These are phyloP conservation scores for Cladobotryum mycophilum DNA, from an alignment of 2,329 filamentous ascomycete genomes.

Conservation along the genomic window DNA sequence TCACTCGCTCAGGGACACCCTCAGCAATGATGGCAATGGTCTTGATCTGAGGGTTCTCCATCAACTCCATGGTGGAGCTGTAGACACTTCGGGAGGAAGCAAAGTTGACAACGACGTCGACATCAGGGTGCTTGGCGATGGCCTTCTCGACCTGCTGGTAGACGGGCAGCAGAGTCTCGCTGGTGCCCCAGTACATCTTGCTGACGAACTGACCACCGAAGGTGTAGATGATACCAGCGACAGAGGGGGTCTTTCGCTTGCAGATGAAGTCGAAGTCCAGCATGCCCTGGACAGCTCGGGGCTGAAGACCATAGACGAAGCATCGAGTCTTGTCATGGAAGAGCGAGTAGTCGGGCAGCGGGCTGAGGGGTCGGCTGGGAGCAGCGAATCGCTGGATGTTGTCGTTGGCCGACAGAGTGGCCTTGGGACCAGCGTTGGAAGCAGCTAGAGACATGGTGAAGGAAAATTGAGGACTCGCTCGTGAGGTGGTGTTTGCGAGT, in stretches of 20 bases:
- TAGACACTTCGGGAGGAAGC: constrained; percentile 98
- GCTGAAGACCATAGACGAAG: constrained; percentile 99
- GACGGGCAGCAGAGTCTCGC: constrained; percentile 95
- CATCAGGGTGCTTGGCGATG: constrained; percentile 91
- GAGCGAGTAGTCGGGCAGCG: constrained; percentile 78
- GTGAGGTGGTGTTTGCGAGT: constrained; percentile 10
- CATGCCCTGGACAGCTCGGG: constrained; percentile 85
- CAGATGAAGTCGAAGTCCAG: constrained; percentile 99
- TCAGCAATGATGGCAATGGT: constrained; percentile 99
- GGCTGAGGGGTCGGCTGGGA: constrained; percentile 86
- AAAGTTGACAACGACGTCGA: constrained; percentile 98
- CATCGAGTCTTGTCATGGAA: constrained; percentile 99
- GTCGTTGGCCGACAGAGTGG: constrained; percentile 76
- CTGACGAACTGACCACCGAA: constrained; percentile 99
- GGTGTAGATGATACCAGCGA: constrained; percentile 99
- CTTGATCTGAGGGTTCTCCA: constrained; percentile 95
- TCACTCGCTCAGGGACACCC: constrained; percentile 94
- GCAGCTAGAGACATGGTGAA: constrained; percentile 46
- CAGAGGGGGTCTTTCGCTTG: constrained; percentile 94
- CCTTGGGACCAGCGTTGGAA: constrained; percentile 43
- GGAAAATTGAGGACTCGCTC: constrained; percentile 10
- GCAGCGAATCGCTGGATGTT: constrained; percentile 96
- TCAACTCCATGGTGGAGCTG: constrained; percentile 96
- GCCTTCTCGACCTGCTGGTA: constrained; percentile 94
- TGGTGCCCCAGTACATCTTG: constrained; percentile 99